Percentiles rank a stretch among this genome's conserved stretches.
Conservation (phyloP, 495 filamentous ascomycete genomes). For the Podospora sp. region DNA sequence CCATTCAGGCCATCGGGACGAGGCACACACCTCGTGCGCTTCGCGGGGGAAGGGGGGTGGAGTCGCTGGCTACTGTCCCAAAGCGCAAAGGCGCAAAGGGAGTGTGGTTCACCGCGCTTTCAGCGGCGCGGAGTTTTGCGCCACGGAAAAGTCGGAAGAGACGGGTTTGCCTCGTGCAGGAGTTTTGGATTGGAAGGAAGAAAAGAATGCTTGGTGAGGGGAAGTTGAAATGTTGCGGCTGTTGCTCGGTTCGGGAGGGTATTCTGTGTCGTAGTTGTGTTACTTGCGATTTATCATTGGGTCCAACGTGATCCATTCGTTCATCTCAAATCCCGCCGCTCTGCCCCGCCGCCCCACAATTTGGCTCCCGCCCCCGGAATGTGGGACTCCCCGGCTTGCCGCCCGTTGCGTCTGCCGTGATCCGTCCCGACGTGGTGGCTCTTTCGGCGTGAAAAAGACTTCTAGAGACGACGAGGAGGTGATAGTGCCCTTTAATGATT, state of each 20-base stretch:
- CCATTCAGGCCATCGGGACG: constrained; percentile 38
- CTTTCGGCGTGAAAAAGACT: not conserved
- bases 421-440: not conserved
- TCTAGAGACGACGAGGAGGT: no score
- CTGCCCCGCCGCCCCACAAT: not conserved
- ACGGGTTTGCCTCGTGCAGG: no score
- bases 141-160: not conserved
- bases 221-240: not conserved
- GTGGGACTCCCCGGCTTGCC: not conserved
- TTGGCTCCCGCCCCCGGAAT: not conserved
- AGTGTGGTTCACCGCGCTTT: not conserved
- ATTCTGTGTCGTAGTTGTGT: not conserved
- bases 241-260: not conserved
- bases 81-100: not conserved
- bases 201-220: not conserved
- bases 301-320: not conserved
- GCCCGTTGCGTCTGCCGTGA: not conserved
- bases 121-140: not conserved
- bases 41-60: not conserved
- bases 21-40: not conserved
- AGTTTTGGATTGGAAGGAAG: not conserved
- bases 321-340: not conserved
- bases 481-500: no score
- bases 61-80: not conserved
- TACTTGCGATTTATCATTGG: not conserved